phyloP scores from a whole-genome alignment of 805 yeast genomes.

The Lipomyces sp. region DNA sequence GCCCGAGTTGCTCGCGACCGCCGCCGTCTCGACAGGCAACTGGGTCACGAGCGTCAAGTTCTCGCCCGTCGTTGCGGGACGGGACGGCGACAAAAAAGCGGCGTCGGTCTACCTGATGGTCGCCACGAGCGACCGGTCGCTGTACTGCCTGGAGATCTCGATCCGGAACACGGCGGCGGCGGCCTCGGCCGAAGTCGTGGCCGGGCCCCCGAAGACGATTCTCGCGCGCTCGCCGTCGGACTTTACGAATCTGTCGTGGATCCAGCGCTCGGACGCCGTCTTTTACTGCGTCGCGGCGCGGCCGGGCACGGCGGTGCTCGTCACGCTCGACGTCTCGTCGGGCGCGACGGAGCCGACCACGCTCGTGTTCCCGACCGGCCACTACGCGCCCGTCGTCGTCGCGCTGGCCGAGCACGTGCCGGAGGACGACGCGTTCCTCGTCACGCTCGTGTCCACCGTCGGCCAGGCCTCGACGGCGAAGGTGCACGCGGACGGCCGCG shows the following conservation, averaged over 20 bases:
- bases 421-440: no score
- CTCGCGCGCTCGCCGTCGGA: background rate
- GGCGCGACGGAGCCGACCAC: background rate
- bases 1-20: background rate
- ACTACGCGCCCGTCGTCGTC: background rate
- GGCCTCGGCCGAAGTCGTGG: no score
- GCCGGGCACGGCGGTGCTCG: background rate
- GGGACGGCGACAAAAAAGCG: background rate
- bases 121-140: background rate
- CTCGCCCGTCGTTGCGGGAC: slow-evolving; percentile 10
- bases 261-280: background rate
- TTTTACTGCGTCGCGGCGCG: background rate
- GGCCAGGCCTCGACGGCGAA: background rate
- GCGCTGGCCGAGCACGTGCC: background rate
- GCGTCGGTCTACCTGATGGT: background rate
- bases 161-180: no score
- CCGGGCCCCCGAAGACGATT: no score
- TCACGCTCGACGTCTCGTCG: background rate
- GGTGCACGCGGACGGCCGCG: no score
- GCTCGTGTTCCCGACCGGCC: background rate
- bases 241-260: background rate
- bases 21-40: background rate
- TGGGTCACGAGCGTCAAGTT: slow-evolving; percentile 22
- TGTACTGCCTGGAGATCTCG: background rate
- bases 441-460: background rate